These are phyloP conservation scores for Dothistroma septosporum DNA, from an alignment of 2,329 filamentous ascomycete genomes.

Conservation along the genomic window DNA sequence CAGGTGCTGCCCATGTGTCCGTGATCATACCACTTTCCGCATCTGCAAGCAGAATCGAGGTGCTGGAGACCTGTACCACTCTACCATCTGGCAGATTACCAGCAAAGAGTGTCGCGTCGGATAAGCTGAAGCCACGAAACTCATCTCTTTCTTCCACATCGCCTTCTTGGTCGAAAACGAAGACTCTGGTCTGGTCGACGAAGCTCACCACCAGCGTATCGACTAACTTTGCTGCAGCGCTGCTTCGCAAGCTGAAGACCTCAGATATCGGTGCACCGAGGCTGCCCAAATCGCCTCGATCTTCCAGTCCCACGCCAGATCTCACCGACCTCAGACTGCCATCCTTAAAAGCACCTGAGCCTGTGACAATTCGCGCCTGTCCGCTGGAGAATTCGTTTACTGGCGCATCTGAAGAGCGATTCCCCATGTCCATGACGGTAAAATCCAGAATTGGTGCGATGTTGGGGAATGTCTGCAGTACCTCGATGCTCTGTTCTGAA, in stretches of 20 bases:
- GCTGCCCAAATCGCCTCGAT: slow-evolving; percentile 62
- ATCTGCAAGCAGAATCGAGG: slow-evolving; percentile 60
- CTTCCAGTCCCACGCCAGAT: slow-evolving; percentile 85
- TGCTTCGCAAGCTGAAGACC: slow-evolving; percentile 59
- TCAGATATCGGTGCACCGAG: slow-evolving; percentile 49
- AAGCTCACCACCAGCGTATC: slow-evolving; percentile 79
- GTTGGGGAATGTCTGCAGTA: slow-evolving; percentile 74
- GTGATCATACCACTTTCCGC: slow-evolving; percentile 50
- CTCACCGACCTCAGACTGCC: slow-evolving; percentile 85
- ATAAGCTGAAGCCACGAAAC: slow-evolving; percentile 67
- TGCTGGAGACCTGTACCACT: slow-evolving; percentile 72
- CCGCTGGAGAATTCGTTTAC: slow-evolving; percentile 92
- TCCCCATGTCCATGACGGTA: slow-evolving; percentile 92
- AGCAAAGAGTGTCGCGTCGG: slow-evolving; percentile 67
- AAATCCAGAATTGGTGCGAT: slow-evolving; percentile 93
- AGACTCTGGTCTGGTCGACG: slow-evolving; percentile 76
- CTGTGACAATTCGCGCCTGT: slow-evolving; percentile 87
- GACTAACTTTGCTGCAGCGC: slow-evolving; percentile 60
- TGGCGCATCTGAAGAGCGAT: slow-evolving; percentile 70
- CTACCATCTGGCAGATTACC: slow-evolving; percentile 58
- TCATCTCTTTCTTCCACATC: slow-evolving; percentile 82
- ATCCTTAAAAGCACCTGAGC: slow-evolving; percentile 84
- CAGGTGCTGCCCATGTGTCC: slow-evolving; percentile 56
- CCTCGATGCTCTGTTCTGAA: slow-evolving; percentile 53
- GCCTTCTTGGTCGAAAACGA: slow-evolving; percentile 68